Base-by-base conservation (phyloP, 2,329 filamentous ascomycete genomes). In the Penicillium glabrum region DNA sequence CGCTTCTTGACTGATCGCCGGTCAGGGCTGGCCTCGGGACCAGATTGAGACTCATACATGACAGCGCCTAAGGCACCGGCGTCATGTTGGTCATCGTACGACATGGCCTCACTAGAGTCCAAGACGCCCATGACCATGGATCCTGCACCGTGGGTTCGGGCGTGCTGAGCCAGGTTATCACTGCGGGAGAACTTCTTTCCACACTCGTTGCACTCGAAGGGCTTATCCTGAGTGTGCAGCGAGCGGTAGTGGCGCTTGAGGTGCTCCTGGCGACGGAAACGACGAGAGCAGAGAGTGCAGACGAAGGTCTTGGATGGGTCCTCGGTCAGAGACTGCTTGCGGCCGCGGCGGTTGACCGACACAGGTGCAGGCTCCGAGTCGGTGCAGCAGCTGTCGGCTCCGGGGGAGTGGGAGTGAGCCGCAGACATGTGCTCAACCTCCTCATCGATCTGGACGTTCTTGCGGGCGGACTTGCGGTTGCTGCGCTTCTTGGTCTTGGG, bases 171-270 rank as follows among this genome's bases (percentile, higher is more conserved):
- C 16, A 99, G 85, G 82, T 99, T 99, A 79, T 99, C 95, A 67
- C 91, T 96, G 69, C 95, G 89, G 21, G 93, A 98, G 80, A 98
- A 99, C 82, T 96, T 97, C 89, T 99, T 99, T 68, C 95, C 93
- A 71, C 95, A 99, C 80, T 99, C 93, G 64, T 87, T 86, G 83
- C 95, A 99, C 80, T 96, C 91, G 70, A 98, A 99, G 5, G 95
- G 95, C 87, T 98, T 99, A 75, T 98, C 95, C 72, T 96, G 89
- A 1, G 95, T 99, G 83, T 99, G 95, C 47, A 99, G 91, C 57
- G 95, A 98, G 67, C 95, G 89, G 83, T 96, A 96, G 82, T 99
- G 95, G 61, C 95, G 90, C 87, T 99, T 99, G 59, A 99, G 86
- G 72, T 99, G 95, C 77, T 99, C 95, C 79, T 99, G 95, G 61